A percentile compares a stretch with the other conserved stretches of the same genome.
Evolutionary conservation across 345 rosid genomes (phyloP).

Genomic region (Rhodamnia rubescens): DNA sequence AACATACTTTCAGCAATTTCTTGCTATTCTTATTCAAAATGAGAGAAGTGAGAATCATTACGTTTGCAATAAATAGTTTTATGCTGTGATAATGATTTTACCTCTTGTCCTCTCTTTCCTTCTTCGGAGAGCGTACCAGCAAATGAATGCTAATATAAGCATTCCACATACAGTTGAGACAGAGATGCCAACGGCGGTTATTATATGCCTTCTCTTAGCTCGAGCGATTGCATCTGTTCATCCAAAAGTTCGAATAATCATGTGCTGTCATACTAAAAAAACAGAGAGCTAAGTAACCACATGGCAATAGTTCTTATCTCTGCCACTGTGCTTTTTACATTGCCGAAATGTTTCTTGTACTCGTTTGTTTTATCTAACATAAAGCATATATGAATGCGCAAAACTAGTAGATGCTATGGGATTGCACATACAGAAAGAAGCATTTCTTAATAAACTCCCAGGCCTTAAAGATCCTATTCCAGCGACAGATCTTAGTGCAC

Average conservation of each 20-base stretch:
- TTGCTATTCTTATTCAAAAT: not conserved
- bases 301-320: not conserved
- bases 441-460: not conserved
- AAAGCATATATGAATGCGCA: not conserved
- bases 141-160: not conserved
- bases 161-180: not conserved
- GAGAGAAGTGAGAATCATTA: not conserved
- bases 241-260: not conserved
- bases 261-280: not conserved
- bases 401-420: not conserved
- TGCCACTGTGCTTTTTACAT: not conserved
- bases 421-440: not conserved
- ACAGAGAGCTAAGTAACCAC: not conserved
- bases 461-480: not conserved
- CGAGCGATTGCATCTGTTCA: conserved; percentile 2
- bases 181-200: not conserved
- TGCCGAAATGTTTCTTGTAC: rapidly evolving
- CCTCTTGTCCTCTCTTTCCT: not conserved
- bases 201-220: not conserved
- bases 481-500: not conserved
- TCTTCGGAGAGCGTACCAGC: not conserved
- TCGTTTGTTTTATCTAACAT: not conserved
- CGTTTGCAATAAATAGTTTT: not conserved
- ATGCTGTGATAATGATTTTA: not conserved
- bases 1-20: not conserved